Evolutionary conservation across 805 yeast genomes (phyloP).

Genomic region (Monosporozyma servazzii): DNA sequence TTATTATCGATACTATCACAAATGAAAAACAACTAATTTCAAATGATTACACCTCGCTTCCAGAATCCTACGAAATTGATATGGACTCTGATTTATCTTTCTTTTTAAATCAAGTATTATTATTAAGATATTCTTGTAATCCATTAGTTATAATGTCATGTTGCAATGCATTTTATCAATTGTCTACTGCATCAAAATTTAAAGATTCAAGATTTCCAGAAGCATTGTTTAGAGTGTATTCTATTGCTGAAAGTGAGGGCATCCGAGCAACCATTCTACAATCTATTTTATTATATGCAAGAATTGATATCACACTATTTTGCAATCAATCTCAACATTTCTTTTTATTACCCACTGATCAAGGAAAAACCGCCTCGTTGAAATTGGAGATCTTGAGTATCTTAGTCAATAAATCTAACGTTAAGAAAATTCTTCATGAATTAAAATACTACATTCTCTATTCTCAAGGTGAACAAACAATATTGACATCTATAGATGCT

Average conservation of each 20-base stretch:
- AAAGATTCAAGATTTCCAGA: slow-evolving; percentile 40
- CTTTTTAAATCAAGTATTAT: slow-evolving; percentile 40
- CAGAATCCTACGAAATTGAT: slow-evolving; percentile 34
- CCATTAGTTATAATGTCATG: slow-evolving; percentile 55
- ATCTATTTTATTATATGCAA: slow-evolving; percentile 33
- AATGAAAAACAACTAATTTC: slow-evolving; percentile 30
- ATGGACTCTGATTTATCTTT: slow-evolving; percentile 49
- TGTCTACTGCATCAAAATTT: slow-evolving; percentile 51
- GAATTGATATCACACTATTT: slow-evolving; percentile 28
- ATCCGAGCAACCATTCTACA: slow-evolving; percentile 37
- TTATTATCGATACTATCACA: slow-evolving; percentile 29
- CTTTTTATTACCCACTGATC: slow-evolving; percentile 49
- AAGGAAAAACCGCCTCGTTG: slow-evolving; percentile 31
- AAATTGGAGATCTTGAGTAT: slow-evolving; percentile 57
- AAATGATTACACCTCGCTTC: slow-evolving; percentile 33
- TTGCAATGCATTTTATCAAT: slow-evolving; percentile 44
- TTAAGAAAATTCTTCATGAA: slow-evolving; percentile 47
- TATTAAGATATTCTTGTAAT: slow-evolving; percentile 43
- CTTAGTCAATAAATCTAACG: slow-evolving; percentile 46
- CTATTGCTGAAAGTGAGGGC: slow-evolving; percentile 28
- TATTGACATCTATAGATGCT: slow-evolving; percentile 46
- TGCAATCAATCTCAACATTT: slow-evolving; percentile 38
- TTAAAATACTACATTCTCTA: slow-evolving; percentile 46
- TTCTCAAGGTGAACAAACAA: slow-evolving; percentile 21
- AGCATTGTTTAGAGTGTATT: slow-evolving; percentile 38